Percentiles rank a stretch among this genome's conserved stretches.
These are phyloP conservation scores for Gryganskiella cystojenkinii DNA, from an alignment of 192 early-diverging fungal genomes.

Conservation along the genomic window DNA sequence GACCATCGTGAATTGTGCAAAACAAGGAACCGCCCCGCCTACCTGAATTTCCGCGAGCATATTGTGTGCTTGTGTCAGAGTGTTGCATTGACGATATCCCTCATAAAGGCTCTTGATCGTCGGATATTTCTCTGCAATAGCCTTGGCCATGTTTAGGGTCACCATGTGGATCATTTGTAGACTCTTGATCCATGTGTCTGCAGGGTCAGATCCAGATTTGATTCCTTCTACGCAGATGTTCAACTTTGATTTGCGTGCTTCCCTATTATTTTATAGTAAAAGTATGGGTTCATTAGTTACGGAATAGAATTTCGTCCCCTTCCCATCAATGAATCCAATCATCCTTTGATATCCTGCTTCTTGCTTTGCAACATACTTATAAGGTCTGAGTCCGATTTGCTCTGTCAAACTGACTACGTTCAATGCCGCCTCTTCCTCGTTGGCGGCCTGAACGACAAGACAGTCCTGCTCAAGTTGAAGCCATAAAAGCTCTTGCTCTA, in stretches of 20 bases:
- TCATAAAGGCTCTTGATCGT: slow-evolving; percentile 50
- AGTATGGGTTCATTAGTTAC: not conserved
- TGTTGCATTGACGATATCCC: slow-evolving; percentile 25
- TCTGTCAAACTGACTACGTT: slow-evolving; percentile 45
- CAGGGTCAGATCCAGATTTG: slow-evolving; percentile 34
- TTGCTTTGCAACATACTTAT: slow-evolving; percentile 60
- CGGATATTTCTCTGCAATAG: slow-evolving; percentile 52
- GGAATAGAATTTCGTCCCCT: no score
- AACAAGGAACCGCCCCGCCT: slow-evolving; percentile 11
- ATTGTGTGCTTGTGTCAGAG: slow-evolving; percentile 16
- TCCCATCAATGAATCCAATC: no score
- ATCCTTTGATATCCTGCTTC: no score
- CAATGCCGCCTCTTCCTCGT: slow-evolving; percentile 51
- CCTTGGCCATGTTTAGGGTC: slow-evolving; percentile 48
- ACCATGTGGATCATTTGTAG: slow-evolving; percentile 59
- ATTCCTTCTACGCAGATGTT: slow-evolving; percentile 37
- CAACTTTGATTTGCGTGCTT: slow-evolving; percentile 1
- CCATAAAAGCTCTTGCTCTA: slow-evolving; percentile 41
- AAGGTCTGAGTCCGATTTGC: slow-evolving; percentile 44
- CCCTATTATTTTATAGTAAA: not conserved
- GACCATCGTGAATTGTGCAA: not conserved
- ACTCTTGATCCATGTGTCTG: slow-evolving; percentile 54
- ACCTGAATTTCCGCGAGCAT: slow-evolving; percentile 56
- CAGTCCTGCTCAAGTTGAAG: slow-evolving; percentile 53
- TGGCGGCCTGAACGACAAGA: slow-evolving; percentile 40